Conservation (phyloP, 2,329 filamentous ascomycete species). For the Sporothrix sp. region DNA sequence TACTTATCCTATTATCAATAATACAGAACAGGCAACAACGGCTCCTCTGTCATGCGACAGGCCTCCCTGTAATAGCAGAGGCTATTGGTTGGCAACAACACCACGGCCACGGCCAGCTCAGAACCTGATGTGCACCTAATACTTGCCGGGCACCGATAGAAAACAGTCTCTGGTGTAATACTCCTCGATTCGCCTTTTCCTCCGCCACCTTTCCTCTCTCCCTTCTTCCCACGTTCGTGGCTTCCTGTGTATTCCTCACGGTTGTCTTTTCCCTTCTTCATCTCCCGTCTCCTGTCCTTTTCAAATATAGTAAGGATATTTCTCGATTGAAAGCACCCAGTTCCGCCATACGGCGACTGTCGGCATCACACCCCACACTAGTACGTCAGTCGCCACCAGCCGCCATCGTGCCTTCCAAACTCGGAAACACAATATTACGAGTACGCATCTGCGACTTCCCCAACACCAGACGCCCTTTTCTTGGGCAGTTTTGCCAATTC, state of each 20-base stretch:
- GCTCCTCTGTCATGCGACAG: conserved; percentile 16
- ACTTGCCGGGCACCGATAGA: no score
- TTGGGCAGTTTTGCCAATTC: no score
- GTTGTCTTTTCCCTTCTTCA: not conserved
- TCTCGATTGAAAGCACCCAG: not conserved
- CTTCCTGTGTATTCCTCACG: not conserved
- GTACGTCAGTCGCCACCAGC: conserved; percentile 10
- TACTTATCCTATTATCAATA: conserved; percentile 18
- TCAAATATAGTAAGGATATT: not conserved
- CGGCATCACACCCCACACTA: conserved; percentile 11
- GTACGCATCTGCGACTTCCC: not conserved
- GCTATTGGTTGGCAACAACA: conserved; percentile 6
- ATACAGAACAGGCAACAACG: conserved; percentile 17
- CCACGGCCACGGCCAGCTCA: not conserved
- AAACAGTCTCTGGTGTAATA: not conserved
- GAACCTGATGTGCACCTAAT: not conserved
- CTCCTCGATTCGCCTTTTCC: not conserved
- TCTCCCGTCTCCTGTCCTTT: not conserved
- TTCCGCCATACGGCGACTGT: no score
- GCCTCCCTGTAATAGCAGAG: conserved; percentile 7
- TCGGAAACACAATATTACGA: conserved; percentile 8
- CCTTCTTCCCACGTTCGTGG: not conserved
- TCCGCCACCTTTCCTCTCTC: not conserved
- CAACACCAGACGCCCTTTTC: not conserved
- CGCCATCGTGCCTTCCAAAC: conserved; percentile 16